phyloP scores from a whole-genome alignment of 2,329 filamentous ascomycete genomes.

The Cladosporium austrohemisphaericum region DNA sequence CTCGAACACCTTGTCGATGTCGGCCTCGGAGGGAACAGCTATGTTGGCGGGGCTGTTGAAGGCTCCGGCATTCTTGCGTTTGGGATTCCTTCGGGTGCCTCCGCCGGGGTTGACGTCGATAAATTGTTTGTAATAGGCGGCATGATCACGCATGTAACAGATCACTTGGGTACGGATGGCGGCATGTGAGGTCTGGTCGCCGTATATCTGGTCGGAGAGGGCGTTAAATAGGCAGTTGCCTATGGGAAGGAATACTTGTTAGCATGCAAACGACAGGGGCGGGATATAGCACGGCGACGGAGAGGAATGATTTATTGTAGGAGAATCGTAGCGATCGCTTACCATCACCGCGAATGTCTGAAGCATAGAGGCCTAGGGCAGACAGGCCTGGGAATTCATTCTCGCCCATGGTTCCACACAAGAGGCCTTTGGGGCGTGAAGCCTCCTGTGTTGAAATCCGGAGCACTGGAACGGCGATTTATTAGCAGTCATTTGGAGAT shows the following conservation, averaged over 20 bases:
- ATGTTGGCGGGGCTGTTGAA: constrained; percentile 46
- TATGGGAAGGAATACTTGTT: constrained; percentile 32
- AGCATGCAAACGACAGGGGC: constrained; percentile 16
- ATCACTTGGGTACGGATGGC: constrained; percentile 59
- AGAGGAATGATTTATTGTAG: no score
- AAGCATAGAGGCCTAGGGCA: constrained; percentile 55
- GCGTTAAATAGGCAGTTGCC: constrained; percentile 69
- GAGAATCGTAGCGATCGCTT: constrained; percentile 21
- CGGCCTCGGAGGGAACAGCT: constrained; percentile 48
- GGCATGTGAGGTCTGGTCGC: constrained; percentile 53
- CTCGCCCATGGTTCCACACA: constrained; percentile 16
- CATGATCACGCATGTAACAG: constrained; percentile 58
- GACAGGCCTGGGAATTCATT: constrained; percentile 56
- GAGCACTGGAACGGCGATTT: constrained; percentile 10
- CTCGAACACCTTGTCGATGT: constrained; percentile 51
- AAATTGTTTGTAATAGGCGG: constrained; percentile 62
- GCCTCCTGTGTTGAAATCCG: constrained; percentile 9
- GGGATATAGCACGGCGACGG: not conserved
- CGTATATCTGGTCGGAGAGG: constrained; percentile 64
- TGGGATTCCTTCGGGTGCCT: constrained; percentile 55
- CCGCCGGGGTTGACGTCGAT: constrained; percentile 53
- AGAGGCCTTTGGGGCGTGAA: constrained; percentile 5
- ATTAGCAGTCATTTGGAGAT: constrained; percentile 15
- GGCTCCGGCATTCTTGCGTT: constrained; percentile 53
- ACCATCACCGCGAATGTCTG: constrained; percentile 61